These are phyloP conservation scores for Cutaneotrichosporon cutaneum DNA, from an alignment of 1,284 basidiomycete genomes.

Conservation along the genomic window DNA sequence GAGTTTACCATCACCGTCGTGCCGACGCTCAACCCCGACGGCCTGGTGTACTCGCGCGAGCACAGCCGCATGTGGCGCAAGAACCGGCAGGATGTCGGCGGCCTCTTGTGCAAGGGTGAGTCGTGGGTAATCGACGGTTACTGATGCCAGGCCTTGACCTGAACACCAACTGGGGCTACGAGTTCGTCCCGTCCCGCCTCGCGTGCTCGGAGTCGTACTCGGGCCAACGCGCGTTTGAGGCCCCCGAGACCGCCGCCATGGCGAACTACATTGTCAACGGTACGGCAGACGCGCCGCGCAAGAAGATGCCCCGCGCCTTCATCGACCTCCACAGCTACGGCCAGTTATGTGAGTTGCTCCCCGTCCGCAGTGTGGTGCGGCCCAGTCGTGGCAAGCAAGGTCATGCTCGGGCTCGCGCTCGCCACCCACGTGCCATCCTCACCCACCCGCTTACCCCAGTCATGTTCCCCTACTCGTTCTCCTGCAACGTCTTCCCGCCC, in stretches of 20 bases:
- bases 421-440: too few species aligned
- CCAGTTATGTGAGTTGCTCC: conserved; percentile 66
- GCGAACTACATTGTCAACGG: conserved; percentile 64
- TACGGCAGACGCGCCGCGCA: conserved; percentile 11
- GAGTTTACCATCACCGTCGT: conserved; percentile 72
- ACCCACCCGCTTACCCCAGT: conserved; percentile 36
- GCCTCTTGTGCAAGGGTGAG: conserved; percentile 51
- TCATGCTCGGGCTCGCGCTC: too few species aligned
- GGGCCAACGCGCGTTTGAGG: conserved; percentile 68
- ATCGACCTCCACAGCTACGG: conserved; percentile 79
- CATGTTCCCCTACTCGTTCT: conserved; percentile 70
- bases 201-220: conserved; percentile 70
- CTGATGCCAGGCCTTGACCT: conserved; percentile 69
- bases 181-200: conserved; percentile 41
- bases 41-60: conserved; percentile 67
- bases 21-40: conserved; percentile 79
- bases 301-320: conserved; percentile 56
- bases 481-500: conserved; percentile 65
- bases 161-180: conserved; percentile 68
- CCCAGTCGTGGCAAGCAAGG: too few species aligned
- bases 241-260: conserved; percentile 71
- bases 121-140: not conserved
- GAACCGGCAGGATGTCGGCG: conserved; percentile 63
- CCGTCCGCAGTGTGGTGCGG: too few species aligned
- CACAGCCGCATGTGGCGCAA: conserved; percentile 77